A percentile compares a stretch with the other conserved stretches of the same genome.
phyloP scores from a whole-genome alignment of 1,139 yeast species.

The Pneumocystis canis region DNA sequence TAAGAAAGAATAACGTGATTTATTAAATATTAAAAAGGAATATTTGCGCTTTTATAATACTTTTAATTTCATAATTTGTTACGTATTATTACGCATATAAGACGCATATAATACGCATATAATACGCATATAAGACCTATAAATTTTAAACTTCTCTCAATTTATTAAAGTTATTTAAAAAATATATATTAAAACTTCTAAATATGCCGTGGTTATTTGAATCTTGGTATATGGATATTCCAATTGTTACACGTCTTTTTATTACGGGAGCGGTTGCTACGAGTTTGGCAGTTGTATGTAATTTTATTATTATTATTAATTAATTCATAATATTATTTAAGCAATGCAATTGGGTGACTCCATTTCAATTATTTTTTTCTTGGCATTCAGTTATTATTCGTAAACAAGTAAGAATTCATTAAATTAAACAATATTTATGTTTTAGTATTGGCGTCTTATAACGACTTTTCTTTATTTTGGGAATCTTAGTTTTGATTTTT shows the following conservation, averaged over 20 bases:
- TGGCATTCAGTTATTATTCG: slow-evolving; percentile 24
- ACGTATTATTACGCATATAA: too few relatives aligned
- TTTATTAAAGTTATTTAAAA: too few relatives aligned
- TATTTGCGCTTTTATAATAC: too few relatives aligned
- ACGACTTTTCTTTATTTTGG: slow-evolving; percentile 34
- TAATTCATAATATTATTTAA: too few relatives aligned
- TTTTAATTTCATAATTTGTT: too few relatives aligned
- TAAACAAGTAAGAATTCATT: slow-evolving; percentile 19
- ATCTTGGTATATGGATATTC: not conserved
- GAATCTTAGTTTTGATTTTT: slow-evolving; percentile 26
- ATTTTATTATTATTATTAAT: too few relatives aligned
- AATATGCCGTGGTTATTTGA: not conserved
- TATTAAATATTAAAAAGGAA: too few relatives aligned
- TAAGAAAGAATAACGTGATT: too few relatives aligned
- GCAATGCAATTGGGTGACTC: slow-evolving; percentile 17
- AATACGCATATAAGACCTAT: not conserved
- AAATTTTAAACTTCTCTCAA: too few relatives aligned
- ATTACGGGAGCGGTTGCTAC: not conserved
- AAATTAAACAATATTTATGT: slow-evolving; percentile 14
- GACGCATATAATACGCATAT: too few relatives aligned
- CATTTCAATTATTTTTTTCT: slow-evolving; percentile 23
- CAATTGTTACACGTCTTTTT: not conserved
- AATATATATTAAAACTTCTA: too few relatives aligned
- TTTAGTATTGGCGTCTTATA: slow-evolving; percentile 30
- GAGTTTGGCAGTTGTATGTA: slow-evolving; percentile 18